Base-by-base conservation (phyloP, 345 rosid species). In the Eucalyptus erythrocorys region DNA sequence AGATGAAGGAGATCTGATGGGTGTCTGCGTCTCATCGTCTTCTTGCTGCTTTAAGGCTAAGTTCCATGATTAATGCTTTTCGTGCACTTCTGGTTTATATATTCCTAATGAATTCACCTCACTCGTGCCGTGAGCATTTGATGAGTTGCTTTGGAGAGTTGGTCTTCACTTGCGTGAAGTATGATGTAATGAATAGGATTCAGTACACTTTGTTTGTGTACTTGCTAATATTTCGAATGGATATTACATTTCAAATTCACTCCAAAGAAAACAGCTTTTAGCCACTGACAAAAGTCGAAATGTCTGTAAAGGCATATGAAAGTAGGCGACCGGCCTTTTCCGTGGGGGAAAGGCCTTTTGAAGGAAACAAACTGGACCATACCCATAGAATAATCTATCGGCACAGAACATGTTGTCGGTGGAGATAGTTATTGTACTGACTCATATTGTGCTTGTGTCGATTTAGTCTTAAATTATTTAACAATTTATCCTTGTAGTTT, bases 401-500 rank as follows among this genome's bases (percentile, higher is more conserved):
- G 8, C 57, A 51, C 26, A 19, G 57, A 21, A 51, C 57, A 51
- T 51, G 57, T 21, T 21, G 10, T 51, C 5, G 26, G 57, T 8
- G 57, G 57, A 51, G 57, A 26, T 51, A 51, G 57, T 51, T 51
- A 3, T 51, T 51, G 26, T 51, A 0, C 26, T 51, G 7, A 50
- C 22, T 50, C 2, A 17, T 22, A 22, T 53, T 53, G 59, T 9
- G 24, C 0, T 24, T 22, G 12, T 24, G 1, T 55, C 1, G 1
- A 55, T 55, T 55, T 0, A 24, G 1, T 55, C 1, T 22, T 55
- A 55, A 55, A 22, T 8, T 55, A 9, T 24, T 24, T 55, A 5
- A 51, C 57, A 51, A 51, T 51, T 51, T 51, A 51, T 51, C 57
- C 19, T 51, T 19, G 10, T 51, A 51, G 4, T 51, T 19, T 51